Conservation (phyloP, 2,329 filamentous ascomycete species). For the Aspergillus ruber region DNA sequence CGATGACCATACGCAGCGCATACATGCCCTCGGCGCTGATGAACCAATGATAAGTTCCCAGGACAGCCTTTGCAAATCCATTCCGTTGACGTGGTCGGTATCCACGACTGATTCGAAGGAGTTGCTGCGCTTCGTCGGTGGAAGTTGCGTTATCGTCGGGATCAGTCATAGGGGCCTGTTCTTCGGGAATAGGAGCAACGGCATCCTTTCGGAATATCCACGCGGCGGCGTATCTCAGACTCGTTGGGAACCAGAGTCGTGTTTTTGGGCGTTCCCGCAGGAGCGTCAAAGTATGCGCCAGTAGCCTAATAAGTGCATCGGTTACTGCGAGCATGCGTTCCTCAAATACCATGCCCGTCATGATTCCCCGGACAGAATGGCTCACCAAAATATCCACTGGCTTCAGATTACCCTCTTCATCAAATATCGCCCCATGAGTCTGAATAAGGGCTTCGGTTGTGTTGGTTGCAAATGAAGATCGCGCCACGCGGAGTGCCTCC, state of each 20-base stretch:
- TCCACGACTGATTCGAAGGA: constrained; percentile 32
- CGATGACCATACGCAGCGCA: constrained; percentile 43
- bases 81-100: constrained; percentile 22
- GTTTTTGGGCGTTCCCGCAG: constrained; percentile 28
- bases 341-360: constrained; percentile 44
- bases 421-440: constrained; percentile 37
- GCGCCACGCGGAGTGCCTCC: constrained; percentile 20
- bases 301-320: constrained; percentile 27
- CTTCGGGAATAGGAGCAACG: constrained; percentile 17
- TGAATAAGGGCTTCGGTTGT: constrained; percentile 39
- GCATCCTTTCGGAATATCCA: constrained; percentile 32
- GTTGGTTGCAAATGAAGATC: constrained; percentile 18
- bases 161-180: constrained; percentile 15
- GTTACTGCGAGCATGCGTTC: constrained; percentile 33
- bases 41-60: constrained; percentile 36
- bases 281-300: constrained; percentile 33
- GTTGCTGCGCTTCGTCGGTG: constrained; percentile 29
- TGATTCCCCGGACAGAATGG: constrained; percentile 31
- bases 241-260: constrained; percentile 40
- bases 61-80: constrained; percentile 18
- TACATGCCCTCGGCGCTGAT: constrained; percentile 37
- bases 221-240: constrained; percentile 33
- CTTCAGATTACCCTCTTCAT: constrained; percentile 35
- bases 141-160: constrained; percentile 23
- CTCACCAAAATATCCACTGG: not conserved